These are phyloP conservation scores for Fonsecaea pugnacius DNA, from an alignment of 2,329 filamentous ascomycete genomes.

Conservation along the genomic window DNA sequence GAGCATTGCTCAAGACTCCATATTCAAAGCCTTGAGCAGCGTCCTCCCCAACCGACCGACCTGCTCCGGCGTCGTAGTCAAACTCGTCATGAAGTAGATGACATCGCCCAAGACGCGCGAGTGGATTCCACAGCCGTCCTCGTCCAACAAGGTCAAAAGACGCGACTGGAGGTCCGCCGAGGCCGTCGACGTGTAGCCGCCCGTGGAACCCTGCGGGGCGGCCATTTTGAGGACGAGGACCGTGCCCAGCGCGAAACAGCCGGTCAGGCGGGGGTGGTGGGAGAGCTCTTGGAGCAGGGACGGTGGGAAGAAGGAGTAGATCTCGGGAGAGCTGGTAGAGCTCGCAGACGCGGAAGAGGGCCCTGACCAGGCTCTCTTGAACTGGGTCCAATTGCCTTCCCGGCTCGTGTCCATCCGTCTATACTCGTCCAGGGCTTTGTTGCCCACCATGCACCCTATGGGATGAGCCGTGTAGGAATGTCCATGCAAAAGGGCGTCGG, in stretches of 20 bases:
- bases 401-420: constrained; percentile 57
- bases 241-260: constrained; percentile 74
- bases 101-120: constrained; percentile 68
- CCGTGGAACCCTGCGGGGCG: constrained; percentile 54
- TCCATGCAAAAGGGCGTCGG: constrained; percentile 77
- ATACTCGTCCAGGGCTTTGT: constrained; percentile 68
- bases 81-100: constrained; percentile 64
- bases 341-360: not conserved
- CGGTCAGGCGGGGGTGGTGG: constrained; percentile 59
- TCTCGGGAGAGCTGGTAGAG: constrained; percentile 1
- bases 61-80: constrained; percentile 52
- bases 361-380: not conserved
- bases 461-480: constrained; percentile 88
- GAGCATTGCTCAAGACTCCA: constrained; percentile 9
- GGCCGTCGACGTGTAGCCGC: constrained; percentile 62
- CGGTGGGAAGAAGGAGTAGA: constrained; percentile 75
- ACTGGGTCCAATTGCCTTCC: not conserved
- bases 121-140: constrained; percentile 55
- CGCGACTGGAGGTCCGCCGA: constrained; percentile 58
- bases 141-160: constrained; percentile 47
- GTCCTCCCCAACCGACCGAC: constrained; percentile 30
- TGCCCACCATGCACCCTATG: constrained; percentile 76
- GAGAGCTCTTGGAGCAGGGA: constrained; percentile 65
- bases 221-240: constrained; percentile 69
- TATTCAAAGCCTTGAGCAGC: constrained; percentile 34